Evolutionary conservation across 2,329 filamentous ascomycete genomes (phyloP).

Genomic region (Ophiostoma ips): DNA sequence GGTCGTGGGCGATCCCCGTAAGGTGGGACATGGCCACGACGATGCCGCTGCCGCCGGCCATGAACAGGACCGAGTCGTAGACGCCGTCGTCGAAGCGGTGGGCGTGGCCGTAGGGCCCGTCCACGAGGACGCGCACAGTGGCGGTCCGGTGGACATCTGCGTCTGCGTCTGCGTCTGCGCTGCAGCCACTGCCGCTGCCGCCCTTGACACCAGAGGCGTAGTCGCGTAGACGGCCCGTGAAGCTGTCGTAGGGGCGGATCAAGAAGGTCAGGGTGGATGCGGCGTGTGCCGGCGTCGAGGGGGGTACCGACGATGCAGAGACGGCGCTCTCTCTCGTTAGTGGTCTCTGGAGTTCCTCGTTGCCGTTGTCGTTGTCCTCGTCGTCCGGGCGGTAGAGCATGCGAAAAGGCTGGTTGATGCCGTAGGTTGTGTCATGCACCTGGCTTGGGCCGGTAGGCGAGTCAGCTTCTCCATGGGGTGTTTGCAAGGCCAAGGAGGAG

Average conservation of each 20-base stretch:
- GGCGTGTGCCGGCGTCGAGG: background rate
- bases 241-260: slow-evolving; percentile 13
- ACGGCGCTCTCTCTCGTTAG: background rate
- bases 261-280: slow-evolving; percentile 9
- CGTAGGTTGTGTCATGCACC: background rate
- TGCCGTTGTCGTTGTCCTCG: background rate
- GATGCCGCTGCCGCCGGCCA: slow-evolving; percentile 15
- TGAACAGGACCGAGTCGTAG: slow-evolving; percentile 12
- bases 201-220: slow-evolving; percentile 10
- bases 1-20: slow-evolving; percentile 5
- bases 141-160: background rate
- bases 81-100: slow-evolving; percentile 9
- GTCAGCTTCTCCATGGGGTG: background rate
- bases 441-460: background rate
- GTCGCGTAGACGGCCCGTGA: slow-evolving; percentile 11
- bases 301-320: background rate
- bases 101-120: slow-evolving; percentile 13
- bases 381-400: background rate
- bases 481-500: no score
- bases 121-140: slow-evolving; percentile 11
- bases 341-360: slow-evolving; percentile 13
- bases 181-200: background rate
- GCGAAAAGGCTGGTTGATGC: background rate
- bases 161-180: background rate
- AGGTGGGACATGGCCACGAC: slow-evolving; percentile 13